phyloP scores from a whole-genome alignment of 108 stramenopile genomes.

The Asterionellopsis glacialis region DNA sequence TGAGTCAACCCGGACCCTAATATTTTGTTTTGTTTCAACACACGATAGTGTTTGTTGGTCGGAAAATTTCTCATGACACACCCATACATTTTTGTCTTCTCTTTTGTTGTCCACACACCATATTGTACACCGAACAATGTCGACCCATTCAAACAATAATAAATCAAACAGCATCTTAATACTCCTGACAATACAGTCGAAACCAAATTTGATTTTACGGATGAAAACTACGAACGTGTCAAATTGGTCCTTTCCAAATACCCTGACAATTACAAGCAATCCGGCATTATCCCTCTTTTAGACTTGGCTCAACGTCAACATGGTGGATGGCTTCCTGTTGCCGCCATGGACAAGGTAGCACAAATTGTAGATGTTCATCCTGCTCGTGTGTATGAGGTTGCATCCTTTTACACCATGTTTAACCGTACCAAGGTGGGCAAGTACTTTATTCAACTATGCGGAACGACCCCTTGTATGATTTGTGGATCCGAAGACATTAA shows the following conservation, averaged over 20 bases:
- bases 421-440: conserved; percentile 99
- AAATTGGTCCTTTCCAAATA: conserved; percentile 83
- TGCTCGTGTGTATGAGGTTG: conserved; percentile 97
- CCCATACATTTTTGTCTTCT: too few species aligned
- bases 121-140: too few species aligned
- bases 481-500: conserved; percentile 98
- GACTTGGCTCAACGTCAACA: conserved; percentile 96
- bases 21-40: too few species aligned
- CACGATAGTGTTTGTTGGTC: too few species aligned
- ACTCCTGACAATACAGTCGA: conserved; percentile 88
- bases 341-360: conserved; percentile 99
- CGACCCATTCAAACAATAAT: too few species aligned
- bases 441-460: conserved; percentile 99
- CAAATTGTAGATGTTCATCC: conserved; percentile 86
- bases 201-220: conserved; percentile 92
- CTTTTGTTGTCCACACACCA: too few species aligned
- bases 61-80: too few species aligned
- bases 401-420: conserved; percentile 99
- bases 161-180: conserved; percentile 79
- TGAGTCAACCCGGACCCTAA: too few species aligned
- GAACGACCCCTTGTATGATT: conserved; percentile 99
- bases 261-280: conserved; percentile 97
- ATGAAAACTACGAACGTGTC: conserved; percentile 94
- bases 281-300: conserved; percentile 93
- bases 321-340: conserved; percentile 97